Percentiles rank a stretch among this genome's conserved stretches.
These are phyloP conservation scores for Malassezia cuniculi DNA, from an alignment of 1,284 basidiomycete genomes.

Conservation along the genomic window DNA sequence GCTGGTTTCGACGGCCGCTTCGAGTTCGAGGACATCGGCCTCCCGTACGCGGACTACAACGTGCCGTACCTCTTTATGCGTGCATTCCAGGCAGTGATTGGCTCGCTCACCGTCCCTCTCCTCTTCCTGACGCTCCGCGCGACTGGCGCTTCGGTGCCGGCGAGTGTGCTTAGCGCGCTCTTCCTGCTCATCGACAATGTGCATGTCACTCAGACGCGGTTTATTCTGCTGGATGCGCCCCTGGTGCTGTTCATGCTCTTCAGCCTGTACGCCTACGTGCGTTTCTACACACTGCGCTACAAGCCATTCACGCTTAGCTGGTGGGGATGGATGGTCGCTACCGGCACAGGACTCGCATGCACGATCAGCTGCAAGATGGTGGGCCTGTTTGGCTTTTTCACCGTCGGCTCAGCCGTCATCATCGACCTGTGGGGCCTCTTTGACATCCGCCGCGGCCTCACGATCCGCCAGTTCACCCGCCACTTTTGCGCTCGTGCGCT, in stretches of 20 bases:
- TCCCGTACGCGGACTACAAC: constrained; percentile 69
- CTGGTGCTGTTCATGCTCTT: constrained; percentile 90
- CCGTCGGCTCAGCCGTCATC: constrained; percentile 77
- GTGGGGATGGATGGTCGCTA: constrained; percentile 88
- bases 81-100: constrained; percentile 76
- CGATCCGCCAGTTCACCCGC: constrained; percentile 62
- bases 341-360: constrained; percentile 83
- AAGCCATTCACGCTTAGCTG: constrained; percentile 50
- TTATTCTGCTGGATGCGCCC: constrained; percentile 88
- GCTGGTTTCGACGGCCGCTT: constrained; percentile 91
- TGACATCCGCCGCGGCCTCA: constrained; percentile 66
- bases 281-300: constrained; percentile 89
- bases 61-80: constrained; percentile 92
- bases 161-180: constrained; percentile 72
- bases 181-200: constrained; percentile 92
- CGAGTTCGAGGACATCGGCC: constrained; percentile 86
- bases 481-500: constrained; percentile 77
- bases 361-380: constrained; percentile 98
- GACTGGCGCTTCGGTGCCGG: constrained; percentile 78
- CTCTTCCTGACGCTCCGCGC: constrained; percentile 96
- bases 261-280: constrained; percentile 85
- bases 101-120: constrained; percentile 73
- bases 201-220: constrained; percentile 82
- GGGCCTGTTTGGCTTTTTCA: constrained; percentile 77
- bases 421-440: constrained; percentile 90